Base-by-base conservation (phyloP, 208 protist genomes). In the Crithidia sp. region DNA sequence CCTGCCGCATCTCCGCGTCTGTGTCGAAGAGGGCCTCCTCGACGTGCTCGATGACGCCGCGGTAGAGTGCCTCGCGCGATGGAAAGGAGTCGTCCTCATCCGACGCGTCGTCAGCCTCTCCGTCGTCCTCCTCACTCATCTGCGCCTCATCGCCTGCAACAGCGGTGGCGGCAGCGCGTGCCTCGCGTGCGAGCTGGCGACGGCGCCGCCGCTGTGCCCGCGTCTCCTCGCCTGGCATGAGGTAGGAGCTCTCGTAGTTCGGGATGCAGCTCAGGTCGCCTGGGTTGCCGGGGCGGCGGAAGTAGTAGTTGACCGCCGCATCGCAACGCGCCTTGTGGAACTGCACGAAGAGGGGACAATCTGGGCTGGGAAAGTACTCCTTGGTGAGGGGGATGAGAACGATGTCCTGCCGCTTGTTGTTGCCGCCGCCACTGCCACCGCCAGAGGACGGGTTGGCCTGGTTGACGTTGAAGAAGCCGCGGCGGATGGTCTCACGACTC, bases 21-120 rank as follows among this genome's bases (percentile, higher is more conserved):
- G 91, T 95, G 75, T 95, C 88, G 62, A 93, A 95, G 43, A 95
- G 85, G 39, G 61, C 75, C 74, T 93, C 88, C 75, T 95, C 88
- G 39, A 92, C 68, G 55, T 82, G 86, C 37, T 95, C 91, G 41
- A 95, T 83, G 7, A 95, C 83, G 17, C 88, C 88, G 43, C 69
- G 77, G 72, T 95, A 95, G 36, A 95, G 83, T 2, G 81, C 83
- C 75, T 93, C 88, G 17, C 88, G 88, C 3, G 87, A 93, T 7
- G 88, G 88, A 72, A 89, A 92, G 5, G 84, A 83, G 44, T 87
- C 79, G 58, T 79, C 81, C 28, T 72, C 79, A 36, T 54, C 72
- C 13, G 66, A 66, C 37, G 72, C 70, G 54, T 77, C 66, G 5
- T 84, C 82, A 16, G 61, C 74, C 2, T 73, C 79, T 13, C 63